Conservation (phyloP, 306 rosid species). For the Ammopiptanthus mongolicus region DNA sequence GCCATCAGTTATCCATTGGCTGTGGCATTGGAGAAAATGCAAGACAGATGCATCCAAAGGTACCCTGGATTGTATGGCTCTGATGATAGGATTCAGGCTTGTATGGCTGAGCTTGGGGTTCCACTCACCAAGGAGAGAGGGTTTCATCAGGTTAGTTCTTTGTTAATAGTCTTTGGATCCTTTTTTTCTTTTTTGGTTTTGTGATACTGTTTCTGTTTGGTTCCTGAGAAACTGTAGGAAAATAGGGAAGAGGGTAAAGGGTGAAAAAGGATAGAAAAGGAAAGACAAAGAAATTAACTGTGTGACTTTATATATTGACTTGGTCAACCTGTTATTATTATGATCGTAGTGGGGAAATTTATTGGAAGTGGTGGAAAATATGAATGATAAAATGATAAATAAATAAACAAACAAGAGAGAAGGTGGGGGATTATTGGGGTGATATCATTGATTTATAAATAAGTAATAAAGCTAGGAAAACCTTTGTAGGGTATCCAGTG, state of each 20-base stretch:
- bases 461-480: not conserved
- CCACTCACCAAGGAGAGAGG: constrained; percentile 73
- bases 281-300: not conserved
- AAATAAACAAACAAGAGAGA: not conserved
- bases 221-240: not conserved
- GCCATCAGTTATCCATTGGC: constrained; percentile 70
- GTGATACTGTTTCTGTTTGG: not conserved
- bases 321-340: not conserved
- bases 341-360: not conserved
- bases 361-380: not conserved
- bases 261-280: not conserved
- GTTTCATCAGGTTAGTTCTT: constrained; percentile 63
- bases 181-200: not conserved
- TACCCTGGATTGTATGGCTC: constrained; percentile 64
- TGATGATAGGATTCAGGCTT: constrained; percentile 75
- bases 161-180: not conserved
- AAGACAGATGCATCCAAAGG: constrained; percentile 59
- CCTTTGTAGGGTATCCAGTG: not conserved
- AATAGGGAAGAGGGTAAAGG: not conserved
- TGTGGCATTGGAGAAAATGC: constrained; percentile 52
- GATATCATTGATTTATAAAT: not conserved
- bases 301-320: not conserved
- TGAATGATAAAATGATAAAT: no score
- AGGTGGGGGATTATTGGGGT: not conserved
- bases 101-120: constrained; percentile 78